Evolutionary conservation across 2,329 filamentous ascomycete genomes (phyloP).

Genomic region (Xylariaceae sp.): DNA sequence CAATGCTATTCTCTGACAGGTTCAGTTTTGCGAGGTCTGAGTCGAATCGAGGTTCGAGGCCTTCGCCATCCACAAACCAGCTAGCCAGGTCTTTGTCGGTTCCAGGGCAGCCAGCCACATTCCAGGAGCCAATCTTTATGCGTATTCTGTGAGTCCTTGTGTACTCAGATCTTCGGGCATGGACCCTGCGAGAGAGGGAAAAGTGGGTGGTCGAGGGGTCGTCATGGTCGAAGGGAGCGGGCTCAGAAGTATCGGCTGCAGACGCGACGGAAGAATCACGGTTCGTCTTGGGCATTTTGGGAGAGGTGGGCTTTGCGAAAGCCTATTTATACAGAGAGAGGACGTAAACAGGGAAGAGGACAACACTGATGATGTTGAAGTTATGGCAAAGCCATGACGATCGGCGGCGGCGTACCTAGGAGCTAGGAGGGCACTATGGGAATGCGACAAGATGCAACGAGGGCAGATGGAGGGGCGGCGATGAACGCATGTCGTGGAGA

Average conservation of each 20-base stretch:
- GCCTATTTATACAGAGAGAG: no score
- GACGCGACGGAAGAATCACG: constrained; percentile 33
- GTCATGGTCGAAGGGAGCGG: constrained; percentile 43
- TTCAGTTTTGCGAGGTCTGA: constrained; percentile 57
- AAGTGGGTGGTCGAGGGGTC: constrained; percentile 49
- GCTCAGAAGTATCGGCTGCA: constrained; percentile 44
- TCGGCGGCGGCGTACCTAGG: no score
- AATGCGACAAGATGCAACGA: no score
- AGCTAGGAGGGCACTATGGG: no score
- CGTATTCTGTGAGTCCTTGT: constrained; percentile 70
- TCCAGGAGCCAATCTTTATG: constrained; percentile 94
- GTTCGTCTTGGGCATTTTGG: constrained; percentile 27
- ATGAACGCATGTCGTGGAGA: no score
- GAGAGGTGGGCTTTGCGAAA: background rate
- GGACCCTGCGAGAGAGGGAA: constrained; percentile 64
- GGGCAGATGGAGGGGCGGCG: no score
- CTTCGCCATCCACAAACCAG: constrained; percentile 83
- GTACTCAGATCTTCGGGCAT: constrained; percentile 76
- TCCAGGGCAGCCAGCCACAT: constrained; percentile 80
- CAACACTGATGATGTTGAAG: no score
- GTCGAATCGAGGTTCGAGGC: constrained; percentile 63
- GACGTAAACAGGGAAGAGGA: no score
- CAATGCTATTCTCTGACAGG: constrained; percentile 39
- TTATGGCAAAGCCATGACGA: no score
- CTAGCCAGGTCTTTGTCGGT: constrained; percentile 83